Evolutionary conservation across 2,329 filamentous ascomycete species (phyloP), one percentile per base, ranked within the genome.

Genomic region (Epichloe typhina): DNA sequence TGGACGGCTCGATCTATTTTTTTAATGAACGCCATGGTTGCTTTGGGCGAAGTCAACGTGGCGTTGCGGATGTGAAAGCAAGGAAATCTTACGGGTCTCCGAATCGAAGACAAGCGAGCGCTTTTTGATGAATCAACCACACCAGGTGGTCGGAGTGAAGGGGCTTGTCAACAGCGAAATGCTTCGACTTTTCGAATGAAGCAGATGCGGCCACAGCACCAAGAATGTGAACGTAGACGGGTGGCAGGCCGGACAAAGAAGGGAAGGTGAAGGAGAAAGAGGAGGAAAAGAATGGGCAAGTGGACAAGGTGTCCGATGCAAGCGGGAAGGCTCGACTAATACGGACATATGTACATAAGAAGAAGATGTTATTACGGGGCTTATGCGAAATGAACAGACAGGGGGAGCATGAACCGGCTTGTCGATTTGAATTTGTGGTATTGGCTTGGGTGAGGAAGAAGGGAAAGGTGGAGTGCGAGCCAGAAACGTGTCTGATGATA

Each of bases 1-100:
- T 97, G 91, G 74, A 91, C 94, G 74, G 95, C 84, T 64, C 91
- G 85, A 71, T 90, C 91, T 65, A 97, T 82, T 67, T 94, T 95
- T 76, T 95, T 95, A 69, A 73, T 76, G 61, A 80, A 72, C 59
- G 74, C 70, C 76, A 79, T 80, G 36, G 42, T 65, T 39, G 44
- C 46, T 41, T 37, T 15, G 3, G 41, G n/a, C 13, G 2, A n/a
- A 21, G 15, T 26, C 4, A 42, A 35, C 5, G 11, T 11, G 15
- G 3, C 21, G n/a, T 39, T 19, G 26, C n/a, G 40, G 35, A 44
- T 46, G 42, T n/a, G 35, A n/a, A 31, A 31, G 36, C 17, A 23
- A 3, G 23, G 12, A 12, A 9, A 15, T 26, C 12, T 12, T n/a
- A 15, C 4, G 19, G 5, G 37, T 23, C 15, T 26, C 12, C 15